These are phyloP conservation scores for Rhodotorula taiwanensis DNA, from an alignment of 768 basidiomycete species.

Conservation along the genomic window DNA sequence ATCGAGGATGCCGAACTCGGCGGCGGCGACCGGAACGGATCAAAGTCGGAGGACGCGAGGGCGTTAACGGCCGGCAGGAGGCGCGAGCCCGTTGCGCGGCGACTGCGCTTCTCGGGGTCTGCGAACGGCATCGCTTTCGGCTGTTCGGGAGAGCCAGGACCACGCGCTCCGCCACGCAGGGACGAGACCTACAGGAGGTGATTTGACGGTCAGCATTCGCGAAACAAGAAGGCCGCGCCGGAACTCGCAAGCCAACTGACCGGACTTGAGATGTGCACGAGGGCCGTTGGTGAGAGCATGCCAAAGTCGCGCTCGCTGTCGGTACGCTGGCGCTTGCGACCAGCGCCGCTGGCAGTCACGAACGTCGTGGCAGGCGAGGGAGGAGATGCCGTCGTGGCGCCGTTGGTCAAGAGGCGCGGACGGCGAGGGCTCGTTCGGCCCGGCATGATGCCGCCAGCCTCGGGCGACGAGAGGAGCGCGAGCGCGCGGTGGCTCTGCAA, in stretches of 20 bases:
- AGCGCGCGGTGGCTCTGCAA: constrained; percentile 27
- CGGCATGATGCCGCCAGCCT: constrained; percentile 32
- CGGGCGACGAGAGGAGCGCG: constrained; percentile 34
- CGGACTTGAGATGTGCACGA: constrained; percentile 34
- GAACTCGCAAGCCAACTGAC: constrained; percentile 7
- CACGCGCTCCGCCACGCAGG: constrained; percentile 28
- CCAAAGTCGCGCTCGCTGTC: constrained; percentile 26
- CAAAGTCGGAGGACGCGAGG: constrained; percentile 19
- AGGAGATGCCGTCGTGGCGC: neutral
- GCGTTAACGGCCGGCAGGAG: constrained; percentile 33
- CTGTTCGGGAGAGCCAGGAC: constrained; percentile 31
- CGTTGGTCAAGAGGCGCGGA: neutral
- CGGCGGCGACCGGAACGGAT: constrained; percentile 32
- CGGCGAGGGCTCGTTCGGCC: constrained; percentile 11
- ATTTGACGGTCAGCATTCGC: neutral
- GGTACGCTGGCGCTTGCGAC: constrained; percentile 11
- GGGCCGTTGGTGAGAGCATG: constrained; percentile 22
- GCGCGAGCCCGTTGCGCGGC: constrained; percentile 7
- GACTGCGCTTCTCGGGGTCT: constrained; percentile 27
- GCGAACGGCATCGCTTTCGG: constrained; percentile 7
- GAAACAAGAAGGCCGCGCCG: neutral
- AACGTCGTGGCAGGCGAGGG: constrained; percentile 1
- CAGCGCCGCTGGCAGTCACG: neutral
- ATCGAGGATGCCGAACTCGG: neutral
- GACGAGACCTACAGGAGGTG: constrained; percentile 24